phyloP scores from a whole-genome alignment of 208 protist genomes.

The Tetramitus jugosus region DNA sequence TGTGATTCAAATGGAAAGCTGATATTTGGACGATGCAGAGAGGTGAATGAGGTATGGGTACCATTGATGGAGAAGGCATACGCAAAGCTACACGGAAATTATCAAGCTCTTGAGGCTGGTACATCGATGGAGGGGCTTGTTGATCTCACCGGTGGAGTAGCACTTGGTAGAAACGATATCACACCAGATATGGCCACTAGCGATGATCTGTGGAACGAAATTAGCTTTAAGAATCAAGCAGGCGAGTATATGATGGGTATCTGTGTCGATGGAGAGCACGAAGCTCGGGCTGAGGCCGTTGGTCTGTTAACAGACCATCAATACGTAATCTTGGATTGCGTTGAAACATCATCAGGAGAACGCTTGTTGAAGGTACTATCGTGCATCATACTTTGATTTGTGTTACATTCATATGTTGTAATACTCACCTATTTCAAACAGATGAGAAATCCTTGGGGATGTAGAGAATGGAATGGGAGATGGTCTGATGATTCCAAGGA shows the following conservation, averaged over 20 bases:
- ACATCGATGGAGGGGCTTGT: constrained; percentile 36
- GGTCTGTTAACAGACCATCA: constrained; percentile 33
- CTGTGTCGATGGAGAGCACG: neutral
- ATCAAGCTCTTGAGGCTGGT: constrained; percentile 63
- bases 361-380: too few relatives aligned
- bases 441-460: constrained; percentile 41
- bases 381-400: too few relatives aligned
- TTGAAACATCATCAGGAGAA: neutral
- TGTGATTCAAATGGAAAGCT: constrained; percentile 53
- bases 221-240: neutral
- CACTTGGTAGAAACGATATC: neutral
- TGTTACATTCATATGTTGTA: too few relatives aligned
- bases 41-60: constrained; percentile 53
- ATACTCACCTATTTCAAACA: too few relatives aligned
- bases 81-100: constrained; percentile 75
- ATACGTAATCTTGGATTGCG: constrained; percentile 32
- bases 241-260: neutral
- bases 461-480: constrained; percentile 37
- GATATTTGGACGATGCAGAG: constrained; percentile 33
- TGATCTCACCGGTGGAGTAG: constrained; percentile 46
- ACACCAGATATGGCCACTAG: neutral
- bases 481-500: constrained; percentile 24
- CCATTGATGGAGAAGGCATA: constrained; percentile 77
- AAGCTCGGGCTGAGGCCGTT: neutral
- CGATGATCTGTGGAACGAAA: constrained; percentile 21